Base-by-base conservation (phyloP, 2,329 filamentous ascomycete species). In the Blastomyces emzantsi region DNA sequence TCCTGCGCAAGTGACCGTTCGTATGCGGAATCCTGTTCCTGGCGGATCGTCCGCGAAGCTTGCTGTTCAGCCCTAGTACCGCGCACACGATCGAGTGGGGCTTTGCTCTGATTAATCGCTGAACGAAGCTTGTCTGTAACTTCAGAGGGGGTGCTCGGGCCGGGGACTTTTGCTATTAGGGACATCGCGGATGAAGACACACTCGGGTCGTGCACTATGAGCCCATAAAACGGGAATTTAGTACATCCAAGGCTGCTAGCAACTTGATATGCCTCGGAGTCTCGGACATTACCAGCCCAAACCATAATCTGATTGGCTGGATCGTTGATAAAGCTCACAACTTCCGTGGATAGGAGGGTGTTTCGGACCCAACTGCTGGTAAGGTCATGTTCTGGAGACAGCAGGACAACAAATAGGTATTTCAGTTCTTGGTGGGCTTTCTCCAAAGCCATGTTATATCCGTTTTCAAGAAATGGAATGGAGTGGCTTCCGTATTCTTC, bases 311-410 rank as follows among this genome's bases (percentile, higher is more conserved):
- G 89, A 75, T 92, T 92, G 43, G 81, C 76, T 0, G 89, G 85
- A 65, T 93, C 84, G 67, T 86, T 87, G 69, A 97, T 75, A 70
- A 91, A 96, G 6, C 82, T 78, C 13, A 87, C 81, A 2, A 97
- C 87, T 54, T 92, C 87, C 0, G 85, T 83, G 1, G 88, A 83
- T 8, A 97, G 83, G 0, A 99, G 82, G 0, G 92, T 97, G 33
- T 96, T 88, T 51, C 85, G 85, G 65, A 92, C 85, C 77, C 96
- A 99, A 0, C 83, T 81, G 28, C 86, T 83, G 0, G 90, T 97
- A 70, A 97, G 92, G 72, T 99, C 94, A 75, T 99, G 93, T 75
- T 97, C 94, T 0, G 92, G 91, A 0, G 92, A 95, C 62, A 96
- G 79, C 19, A 99, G 83, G 5, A 97, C 79, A 19, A 97, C 88